phyloP scores from a whole-genome alignment of 164 flowering plant genomes.

The Macadamia tetraphylla region DNA sequence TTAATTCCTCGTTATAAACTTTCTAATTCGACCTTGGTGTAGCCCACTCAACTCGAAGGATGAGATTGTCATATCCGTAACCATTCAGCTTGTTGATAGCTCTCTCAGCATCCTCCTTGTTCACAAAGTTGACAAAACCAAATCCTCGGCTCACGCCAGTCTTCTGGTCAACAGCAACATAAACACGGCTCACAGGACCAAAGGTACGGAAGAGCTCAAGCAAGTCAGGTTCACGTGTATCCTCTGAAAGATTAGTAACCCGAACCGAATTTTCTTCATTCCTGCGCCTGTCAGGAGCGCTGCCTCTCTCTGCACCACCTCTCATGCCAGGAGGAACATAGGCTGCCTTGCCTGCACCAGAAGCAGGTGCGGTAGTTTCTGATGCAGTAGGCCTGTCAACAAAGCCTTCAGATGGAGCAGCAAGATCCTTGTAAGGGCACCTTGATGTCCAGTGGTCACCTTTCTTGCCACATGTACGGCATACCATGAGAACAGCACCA shows the following conservation, averaged over 20 bases:
- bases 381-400: conserved; percentile 1
- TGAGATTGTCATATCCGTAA: conserved; percentile 14
- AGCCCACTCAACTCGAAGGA: conserved; percentile 31
- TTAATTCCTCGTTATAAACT: not conserved
- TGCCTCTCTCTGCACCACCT: conserved; percentile 26
- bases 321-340: conserved; percentile 6
- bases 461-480: conserved; percentile 1
- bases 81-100: not conserved
- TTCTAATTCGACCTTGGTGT: conserved; percentile 19
- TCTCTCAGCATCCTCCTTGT: conserved; percentile 26
- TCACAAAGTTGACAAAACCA: conserved; percentile 44
- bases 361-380: not conserved
- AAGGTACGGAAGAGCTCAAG: conserved; percentile 46
- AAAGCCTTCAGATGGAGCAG: not conserved
- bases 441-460: conserved; percentile 5
- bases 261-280: conserved; percentile 50
- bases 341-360: not conserved
- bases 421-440: conserved; percentile 8
- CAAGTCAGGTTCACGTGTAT: conserved; percentile 30
- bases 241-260: conserved; percentile 35
- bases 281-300: conserved; percentile 22
- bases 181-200: conserved; percentile 43
- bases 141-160: conserved; percentile 42
- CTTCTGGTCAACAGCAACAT: conserved; percentile 48
- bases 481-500: conserved; percentile 7